These are phyloP conservation scores for Tetracladium marchalianum DNA, from an alignment of 495 filamentous ascomycete species.

Conservation along the genomic window DNA sequence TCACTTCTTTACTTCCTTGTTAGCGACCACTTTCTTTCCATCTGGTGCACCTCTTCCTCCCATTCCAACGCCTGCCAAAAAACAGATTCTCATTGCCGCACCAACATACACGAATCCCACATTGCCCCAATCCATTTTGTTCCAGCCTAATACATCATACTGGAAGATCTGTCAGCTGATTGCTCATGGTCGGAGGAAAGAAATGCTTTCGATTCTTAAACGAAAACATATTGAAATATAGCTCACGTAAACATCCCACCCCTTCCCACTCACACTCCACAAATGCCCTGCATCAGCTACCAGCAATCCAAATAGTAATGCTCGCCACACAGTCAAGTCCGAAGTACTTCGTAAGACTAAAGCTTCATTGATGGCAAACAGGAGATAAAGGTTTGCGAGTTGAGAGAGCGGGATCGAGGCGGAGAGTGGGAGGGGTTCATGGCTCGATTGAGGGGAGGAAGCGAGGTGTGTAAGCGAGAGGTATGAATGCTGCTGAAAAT, in stretches of 20 bases:
- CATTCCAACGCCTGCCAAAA: slow-evolving; percentile 43
- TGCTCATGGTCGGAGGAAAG: background rate
- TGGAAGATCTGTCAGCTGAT: too few relatives aligned
- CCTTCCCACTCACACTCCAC: slow-evolving; percentile 41
- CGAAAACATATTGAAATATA: too few relatives aligned
- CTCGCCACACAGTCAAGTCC: slow-evolving; percentile 54
- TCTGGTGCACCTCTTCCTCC: too few relatives aligned
- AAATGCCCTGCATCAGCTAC: slow-evolving; percentile 62
- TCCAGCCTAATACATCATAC: slow-evolving; percentile 34
- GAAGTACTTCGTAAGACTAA: slow-evolving; percentile 52
- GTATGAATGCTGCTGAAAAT: slow-evolving; percentile 45
- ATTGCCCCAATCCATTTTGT: slow-evolving; percentile 56
- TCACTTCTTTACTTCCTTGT: too few relatives aligned
- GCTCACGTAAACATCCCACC: slow-evolving; percentile 22
- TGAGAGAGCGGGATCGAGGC: slow-evolving; percentile 50
- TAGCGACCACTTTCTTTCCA: too few relatives aligned
- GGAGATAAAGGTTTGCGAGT: slow-evolving; percentile 53
- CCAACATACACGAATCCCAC: slow-evolving; percentile 52
- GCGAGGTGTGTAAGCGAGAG: slow-evolving; percentile 45
- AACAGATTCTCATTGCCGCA: slow-evolving; percentile 42
- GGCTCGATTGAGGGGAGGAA: slow-evolving; percentile 22
- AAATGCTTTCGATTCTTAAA: background rate
- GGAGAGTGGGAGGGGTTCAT: slow-evolving; percentile 20
- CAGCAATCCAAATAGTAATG: slow-evolving; percentile 48
- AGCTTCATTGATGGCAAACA: slow-evolving; percentile 62